phyloP scores from a whole-genome alignment of 257 asterid species.

The Solanum sejunctum region DNA sequence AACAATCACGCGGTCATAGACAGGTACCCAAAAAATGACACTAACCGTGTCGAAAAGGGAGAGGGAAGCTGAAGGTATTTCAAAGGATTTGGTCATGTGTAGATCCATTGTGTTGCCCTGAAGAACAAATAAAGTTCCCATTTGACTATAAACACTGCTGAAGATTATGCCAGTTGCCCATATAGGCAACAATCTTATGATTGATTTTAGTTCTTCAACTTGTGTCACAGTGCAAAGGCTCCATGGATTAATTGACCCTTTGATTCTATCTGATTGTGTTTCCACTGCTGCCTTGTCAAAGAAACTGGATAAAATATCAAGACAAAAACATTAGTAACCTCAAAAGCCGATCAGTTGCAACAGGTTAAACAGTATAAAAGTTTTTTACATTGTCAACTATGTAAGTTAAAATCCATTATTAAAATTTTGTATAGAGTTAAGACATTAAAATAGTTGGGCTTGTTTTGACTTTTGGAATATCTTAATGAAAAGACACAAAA shows the following conservation, averaged over 20 bases:
- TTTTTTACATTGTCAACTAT: too few species aligned
- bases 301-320: slow-evolving; percentile 24
- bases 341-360: too few species aligned
- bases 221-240: slow-evolving; percentile 58
- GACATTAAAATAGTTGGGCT: background rate
- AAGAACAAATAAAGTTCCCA: slow-evolving; percentile 56
- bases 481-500: background rate
- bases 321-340: background rate
- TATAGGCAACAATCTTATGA: slow-evolving; percentile 36
- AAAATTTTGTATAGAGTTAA: too few species aligned
- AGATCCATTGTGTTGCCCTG: slow-evolving; percentile 61
- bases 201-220: slow-evolving; percentile 53
- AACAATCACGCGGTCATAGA: slow-evolving; percentile 44
- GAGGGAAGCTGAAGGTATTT: slow-evolving; percentile 53
- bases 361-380: background rate
- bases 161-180: slow-evolving; percentile 65
- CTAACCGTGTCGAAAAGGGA: slow-evolving; percentile 47
- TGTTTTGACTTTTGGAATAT: background rate
- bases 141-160: slow-evolving; percentile 51
- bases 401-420: too few species aligned
- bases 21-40: slow-evolving; percentile 53
- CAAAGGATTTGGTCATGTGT: slow-evolving; percentile 21
- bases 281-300: slow-evolving; percentile 64
- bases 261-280: slow-evolving; percentile 26
- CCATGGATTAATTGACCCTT: slow-evolving; percentile 28